Base-by-base conservation (phyloP, 805 yeast species). In the Kazachstania africana region DNA sequence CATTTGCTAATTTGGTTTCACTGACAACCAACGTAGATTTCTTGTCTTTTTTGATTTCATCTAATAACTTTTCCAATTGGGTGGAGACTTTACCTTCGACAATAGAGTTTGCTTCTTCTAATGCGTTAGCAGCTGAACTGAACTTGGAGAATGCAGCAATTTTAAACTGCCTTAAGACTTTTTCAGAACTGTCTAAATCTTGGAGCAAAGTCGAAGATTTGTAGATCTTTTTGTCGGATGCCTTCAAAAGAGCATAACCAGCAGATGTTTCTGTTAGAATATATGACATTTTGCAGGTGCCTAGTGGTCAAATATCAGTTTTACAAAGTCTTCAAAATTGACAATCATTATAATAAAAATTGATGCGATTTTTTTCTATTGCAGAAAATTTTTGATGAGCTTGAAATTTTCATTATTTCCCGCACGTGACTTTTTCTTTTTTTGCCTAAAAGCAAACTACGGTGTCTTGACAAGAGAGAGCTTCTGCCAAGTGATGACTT, bases 211-310 rank as follows among this genome's bases (percentile, higher is more conserved):
- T 57, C 33, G 79, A 60, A 16, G 91, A 76, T 66, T 87, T 88
- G 72, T 88, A 78, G 51, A 91, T 78, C 70, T 88, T 88, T 70
- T 91, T 91, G 70, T 91, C 97, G 42, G 95, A 78, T 36, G 96
- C 95, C 68, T 91, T 91, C 58, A 91, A 74, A 56, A 91, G 72
- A 56, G 98, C 98, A 61, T 91, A 91, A 56, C 98, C 98, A 32
- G 98, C 98, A 43, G 98, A 82, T 44, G 98, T 91, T 69, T 91
- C 98, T 39, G 97, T 81, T 59, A 88, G 75, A 55, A 88, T 85
- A 72, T 68, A 81, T 42, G 91, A 79, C 93, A 81, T 81, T 29
- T 22, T 35, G 8, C n/a, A n/a, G n/a, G n/a, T n/a, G n/a, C n/a
- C n/a, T n/a, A n/a, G n/a, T n/a, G n/a, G n/a, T n/a, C n/a, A n/a